Evolutionary conservation across 176 grass and related monocot species (phyloP), one percentile per base, ranked within the genome.

Genomic region (Rhynchospora breviuscula): DNA sequence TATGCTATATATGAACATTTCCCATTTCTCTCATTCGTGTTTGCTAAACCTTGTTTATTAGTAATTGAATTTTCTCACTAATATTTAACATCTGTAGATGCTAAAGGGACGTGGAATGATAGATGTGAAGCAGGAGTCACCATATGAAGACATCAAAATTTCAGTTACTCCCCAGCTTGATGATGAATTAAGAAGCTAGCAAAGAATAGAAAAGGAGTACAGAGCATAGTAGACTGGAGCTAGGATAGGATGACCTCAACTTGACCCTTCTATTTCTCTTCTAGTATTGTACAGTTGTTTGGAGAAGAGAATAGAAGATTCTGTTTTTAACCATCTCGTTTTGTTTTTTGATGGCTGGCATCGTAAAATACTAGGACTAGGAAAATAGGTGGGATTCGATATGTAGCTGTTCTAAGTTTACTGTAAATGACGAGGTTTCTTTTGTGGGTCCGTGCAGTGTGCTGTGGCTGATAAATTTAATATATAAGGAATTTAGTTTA

Each of bases 61-160:
- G 10, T 63, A 65, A 66, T 67, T 11, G 14, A 63, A 82, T 57
- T 58, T 35, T 23, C 7, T 56, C 12, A 58, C 46, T 57, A 61
- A 18, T 33, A 15, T 85, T 66, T 85, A 18, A 49, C 12, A 68
- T 85, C 17, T 90, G 58, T 88, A 99, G 93, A 80, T 95, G 71
- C 85, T 99, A 69, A 93, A 87, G 80, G 85, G 84, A 31, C 52
- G 17, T 23, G 86, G 60, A 25, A 49, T 90, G 35, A 79, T 99
- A 74, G 77, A 99, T 31, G 91, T 99, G n/a, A 85, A 88, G 6
- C 96, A 99, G 83, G 88, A 85, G n/a, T 77, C 80, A 23, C 86
- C 87, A 17, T 92, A 92, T 3, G 65, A 62, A 70, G 89, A 90
- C 23, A 93, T 99, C 53, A 10, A 86, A 17, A 81, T 99, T 46